Conservation (phyloP, 1,284 basidiomycete species). For the Leccinum fallax region DNA sequence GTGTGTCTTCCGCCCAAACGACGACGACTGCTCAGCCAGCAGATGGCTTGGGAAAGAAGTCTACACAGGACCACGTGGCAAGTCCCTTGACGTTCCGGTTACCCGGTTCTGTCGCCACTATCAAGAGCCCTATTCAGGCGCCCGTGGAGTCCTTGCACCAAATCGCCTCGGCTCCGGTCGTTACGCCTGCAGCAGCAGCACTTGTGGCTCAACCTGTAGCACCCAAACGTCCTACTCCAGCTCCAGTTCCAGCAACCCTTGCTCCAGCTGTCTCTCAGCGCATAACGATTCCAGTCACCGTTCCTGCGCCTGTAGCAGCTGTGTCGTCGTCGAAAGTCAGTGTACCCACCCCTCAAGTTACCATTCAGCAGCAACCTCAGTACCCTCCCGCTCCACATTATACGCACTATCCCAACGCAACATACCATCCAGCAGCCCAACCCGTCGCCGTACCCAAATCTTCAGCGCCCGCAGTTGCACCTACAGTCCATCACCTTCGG, state of each 20-base stretch:
- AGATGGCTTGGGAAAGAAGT: conserved; percentile 21
- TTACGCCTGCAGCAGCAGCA: conserved; percentile 28
- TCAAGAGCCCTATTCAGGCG: conserved; percentile 26
- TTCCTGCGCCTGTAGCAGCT: conserved; percentile 2
- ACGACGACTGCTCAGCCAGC: conserved; percentile 11
- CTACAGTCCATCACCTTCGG: conserved; percentile 18
- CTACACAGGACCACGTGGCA: conserved; percentile 24
- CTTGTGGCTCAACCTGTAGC: conserved; percentile 14
- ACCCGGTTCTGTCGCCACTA: conserved; percentile 25
- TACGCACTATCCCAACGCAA: conserved; percentile 50
- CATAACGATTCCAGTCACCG: conserved; percentile 26
- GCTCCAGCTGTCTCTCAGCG: conserved; percentile 24
- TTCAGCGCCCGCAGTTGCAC: conserved; percentile 17
- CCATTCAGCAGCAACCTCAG: conserved; percentile 34
- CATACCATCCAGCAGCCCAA: conserved; percentile 41
- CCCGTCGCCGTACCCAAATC: conserved; percentile 24
- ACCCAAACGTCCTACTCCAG: conserved; percentile 15
- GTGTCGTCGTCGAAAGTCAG: conserved; percentile 28
- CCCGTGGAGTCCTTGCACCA: conserved; percentile 24
- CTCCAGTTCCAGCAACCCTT: conserved; percentile 28
- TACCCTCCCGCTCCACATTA: conserved; percentile 21
- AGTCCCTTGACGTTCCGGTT: conserved; percentile 34
- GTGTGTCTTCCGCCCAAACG: conserved; percentile 12
- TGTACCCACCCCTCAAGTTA: conserved; percentile 35
- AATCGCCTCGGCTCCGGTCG: conserved; percentile 14